Percentiles rank a stretch among this genome's conserved stretches.
Conservation (phyloP, 148 eudicot genomes). For the Silene latifolia region DNA sequence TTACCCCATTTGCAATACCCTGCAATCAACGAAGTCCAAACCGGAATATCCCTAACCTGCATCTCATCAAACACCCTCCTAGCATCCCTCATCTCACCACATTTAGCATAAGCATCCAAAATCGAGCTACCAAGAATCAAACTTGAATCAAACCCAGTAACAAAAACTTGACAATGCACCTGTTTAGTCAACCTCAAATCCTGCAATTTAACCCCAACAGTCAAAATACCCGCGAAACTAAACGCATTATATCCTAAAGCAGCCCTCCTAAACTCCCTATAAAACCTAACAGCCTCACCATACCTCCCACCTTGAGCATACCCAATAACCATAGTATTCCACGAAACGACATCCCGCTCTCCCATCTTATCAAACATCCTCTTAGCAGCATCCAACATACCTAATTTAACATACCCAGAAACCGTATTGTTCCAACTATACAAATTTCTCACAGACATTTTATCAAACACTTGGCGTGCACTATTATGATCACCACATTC, state of each 20-base stretch:
- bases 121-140: constrained; percentile 70
- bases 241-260: constrained; percentile 48
- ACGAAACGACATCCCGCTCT: constrained; percentile 62
- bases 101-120: constrained; percentile 71
- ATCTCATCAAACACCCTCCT: constrained; percentile 68
- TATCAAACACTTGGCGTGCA: constrained; percentile 76
- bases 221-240: constrained; percentile 78
- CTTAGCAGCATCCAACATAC: constrained; percentile 54
- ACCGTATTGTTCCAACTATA: constrained; percentile 74
- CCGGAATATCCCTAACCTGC: constrained; percentile 52
- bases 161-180: constrained; percentile 66
- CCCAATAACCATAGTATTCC: constrained; percentile 81
- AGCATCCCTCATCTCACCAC: constrained; percentile 55
- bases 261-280: constrained; percentile 43
- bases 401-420: constrained; percentile 72
- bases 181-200: constrained; percentile 52
- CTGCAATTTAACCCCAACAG: constrained; percentile 49
- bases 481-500: constrained; percentile 46
- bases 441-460: constrained; percentile 65
- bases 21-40: constrained; percentile 82
- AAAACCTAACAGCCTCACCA: constrained; percentile 51
- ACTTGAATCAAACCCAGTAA: constrained; percentile 50
- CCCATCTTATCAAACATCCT: constrained; percentile 60
- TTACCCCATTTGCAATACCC: constrained; percentile 70
- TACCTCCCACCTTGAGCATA: constrained; percentile 48